phyloP scores from a whole-genome alignment of 805 yeast species.

The Barnettozyma siamensis region DNA sequence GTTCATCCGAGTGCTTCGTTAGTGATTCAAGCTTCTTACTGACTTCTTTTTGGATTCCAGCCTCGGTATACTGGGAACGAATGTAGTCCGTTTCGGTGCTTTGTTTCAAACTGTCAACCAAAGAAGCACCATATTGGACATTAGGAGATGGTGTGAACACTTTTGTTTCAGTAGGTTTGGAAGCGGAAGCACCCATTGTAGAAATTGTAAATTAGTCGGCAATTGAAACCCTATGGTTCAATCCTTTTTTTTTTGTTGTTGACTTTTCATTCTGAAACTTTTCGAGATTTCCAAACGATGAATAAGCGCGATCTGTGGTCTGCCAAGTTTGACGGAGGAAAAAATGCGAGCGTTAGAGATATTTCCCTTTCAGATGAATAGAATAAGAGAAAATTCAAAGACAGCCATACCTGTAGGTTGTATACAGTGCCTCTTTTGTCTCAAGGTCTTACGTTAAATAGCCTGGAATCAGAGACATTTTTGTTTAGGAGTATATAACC shows the following conservation, averaged over 20 bases:
- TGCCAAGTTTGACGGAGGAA: too few species aligned
- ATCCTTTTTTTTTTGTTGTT: background rate
- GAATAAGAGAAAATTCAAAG: too few species aligned
- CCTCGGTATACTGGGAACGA: constrained; percentile 62
- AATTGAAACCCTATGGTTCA: background rate
- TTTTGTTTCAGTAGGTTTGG: constrained; percentile 55
- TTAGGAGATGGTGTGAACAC: constrained; percentile 64
- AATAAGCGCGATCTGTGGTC: too few species aligned
- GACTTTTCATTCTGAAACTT: background rate
- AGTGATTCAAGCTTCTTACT: constrained; percentile 48
- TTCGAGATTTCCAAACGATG: background rate
- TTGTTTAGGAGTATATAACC: too few species aligned
- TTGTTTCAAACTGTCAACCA: constrained; percentile 56
- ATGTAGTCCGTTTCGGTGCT: constrained; percentile 65
- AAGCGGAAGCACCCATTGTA: constrained; percentile 53
- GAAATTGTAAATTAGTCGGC: background rate
- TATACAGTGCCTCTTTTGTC: too few species aligned
- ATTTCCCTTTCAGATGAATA: too few species aligned
- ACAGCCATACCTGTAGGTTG: too few species aligned
- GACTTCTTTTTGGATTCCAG: constrained; percentile 61
- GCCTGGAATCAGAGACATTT: too few species aligned
- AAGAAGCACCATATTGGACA: constrained; percentile 59
- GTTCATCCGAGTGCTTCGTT: constrained; percentile 44
- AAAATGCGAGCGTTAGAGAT: too few species aligned
- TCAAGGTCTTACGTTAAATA: too few species aligned